phyloP scores from a whole-genome alignment of 257 asterid species.

The Solanum phureja region DNA sequence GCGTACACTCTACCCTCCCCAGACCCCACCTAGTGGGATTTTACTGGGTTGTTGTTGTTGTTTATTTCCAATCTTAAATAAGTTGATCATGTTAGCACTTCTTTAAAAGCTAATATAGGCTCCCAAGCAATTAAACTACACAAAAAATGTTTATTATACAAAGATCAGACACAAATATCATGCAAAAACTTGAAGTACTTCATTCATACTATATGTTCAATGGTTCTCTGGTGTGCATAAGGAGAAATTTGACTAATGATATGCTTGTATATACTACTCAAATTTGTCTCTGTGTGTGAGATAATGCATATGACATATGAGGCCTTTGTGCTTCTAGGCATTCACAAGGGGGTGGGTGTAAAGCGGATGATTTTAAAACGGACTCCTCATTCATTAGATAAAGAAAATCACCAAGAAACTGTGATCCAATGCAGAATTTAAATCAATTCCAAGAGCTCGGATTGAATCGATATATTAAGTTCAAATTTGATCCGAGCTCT shows the following conservation, averaged over 20 bases:
- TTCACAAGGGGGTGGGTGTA: neutral
- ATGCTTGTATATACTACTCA: neutral
- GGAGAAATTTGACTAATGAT: neutral
- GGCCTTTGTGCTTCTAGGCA: neutral
- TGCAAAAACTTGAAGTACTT: neutral
- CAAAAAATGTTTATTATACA: neutral
- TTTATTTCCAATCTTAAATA: neutral
- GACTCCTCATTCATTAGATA: neutral
- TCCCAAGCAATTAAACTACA: neutral
- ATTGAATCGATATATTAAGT: neutral
- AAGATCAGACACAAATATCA: neutral
- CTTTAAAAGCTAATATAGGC: neutral
- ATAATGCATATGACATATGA: neutral
- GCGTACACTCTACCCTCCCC: too few relatives aligned
- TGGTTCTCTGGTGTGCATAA: neutral
- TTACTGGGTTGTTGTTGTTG: too few relatives aligned
- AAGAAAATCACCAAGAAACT: neutral
- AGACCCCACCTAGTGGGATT: too few relatives aligned
- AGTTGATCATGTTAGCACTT: neutral
- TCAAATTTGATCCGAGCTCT: neutral
- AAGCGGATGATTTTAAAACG: neutral
- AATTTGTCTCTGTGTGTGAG: neutral
- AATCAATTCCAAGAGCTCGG: neutral
- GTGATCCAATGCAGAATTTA: neutral
- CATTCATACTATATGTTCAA: neutral